Base-by-base conservation (phyloP, 331 rosid genomes). In the Arachis monticola region DNA sequence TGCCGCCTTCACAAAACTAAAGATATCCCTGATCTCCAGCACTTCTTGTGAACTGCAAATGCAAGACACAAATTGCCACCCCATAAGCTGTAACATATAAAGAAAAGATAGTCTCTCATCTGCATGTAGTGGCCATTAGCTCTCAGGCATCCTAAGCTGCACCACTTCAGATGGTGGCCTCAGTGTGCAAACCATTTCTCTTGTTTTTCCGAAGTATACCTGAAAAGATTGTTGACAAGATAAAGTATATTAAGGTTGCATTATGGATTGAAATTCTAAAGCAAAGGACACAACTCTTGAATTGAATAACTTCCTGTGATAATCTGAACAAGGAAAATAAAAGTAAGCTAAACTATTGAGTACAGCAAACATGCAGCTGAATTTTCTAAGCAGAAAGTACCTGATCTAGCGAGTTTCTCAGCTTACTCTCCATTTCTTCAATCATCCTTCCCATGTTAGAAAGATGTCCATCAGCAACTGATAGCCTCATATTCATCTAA, bases 381-480 rank as follows among this genome's bases (percentile, higher is more conserved):
- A 74, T 41, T 61, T 13, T 52, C 40, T 64, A 7, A 48, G 31
- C 11, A 59, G 31, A 6, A 65, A 8, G 67, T 82, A 94, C 93
- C 99, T 94, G 97, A 86, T 94, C 97, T 38, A 94, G 87, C 22
- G 99, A 94, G 81, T 92, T 92, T 83, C 99, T 90, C 83, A 92
- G 90, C 83, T 94, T 94, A 77, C 99, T 77, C 85, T 94, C 99
- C 99, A 94, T 94, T 85, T 94, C 99, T 87, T 94, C 97, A 41
- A 94, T 94, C 99, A 94, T 94, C 81, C 91, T 86, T 79, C 99
- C 99, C 96, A 94, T 94, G 82, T 92, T 94, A 78, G 96, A 94
- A 27, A 94, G 84, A 90, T 94, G 97, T 48, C 97, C 99, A 58
- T 94, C 99, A 11, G 91, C 84, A 70, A 87, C 81, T 44, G 97